phyloP scores from a whole-genome alignment of 129 eudicot species.

The Flaveria brownii region DNA sequence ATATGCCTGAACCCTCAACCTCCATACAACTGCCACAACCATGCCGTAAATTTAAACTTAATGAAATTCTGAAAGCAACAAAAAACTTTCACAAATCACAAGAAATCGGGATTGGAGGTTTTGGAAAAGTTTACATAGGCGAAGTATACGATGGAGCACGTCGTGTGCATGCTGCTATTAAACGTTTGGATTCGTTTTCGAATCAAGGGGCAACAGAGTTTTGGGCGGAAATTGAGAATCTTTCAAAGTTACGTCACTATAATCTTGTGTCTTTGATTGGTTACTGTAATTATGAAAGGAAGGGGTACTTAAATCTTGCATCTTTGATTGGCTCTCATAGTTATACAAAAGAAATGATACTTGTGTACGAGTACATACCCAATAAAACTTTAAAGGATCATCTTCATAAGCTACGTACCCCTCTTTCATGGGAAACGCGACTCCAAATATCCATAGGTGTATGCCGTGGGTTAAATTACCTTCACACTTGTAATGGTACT shows the following conservation, averaged over 20 bases:
- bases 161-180: constrained; percentile 24
- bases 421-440: constrained; percentile 36
- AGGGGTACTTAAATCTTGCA: too few species aligned
- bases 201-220: constrained; percentile 37
- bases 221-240: constrained; percentile 29
- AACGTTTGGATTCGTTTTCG: constrained; percentile 28
- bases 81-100: constrained; percentile 15
- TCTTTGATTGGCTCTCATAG: too few species aligned
- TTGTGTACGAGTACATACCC: constrained; percentile 33
- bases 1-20: neutral
- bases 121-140: constrained; percentile 35
- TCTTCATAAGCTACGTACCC: constrained; percentile 26
- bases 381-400: constrained; percentile 32
- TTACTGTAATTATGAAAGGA: constrained; percentile 20
- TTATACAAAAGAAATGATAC: constrained; percentile 25
- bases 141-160: constrained; percentile 10
- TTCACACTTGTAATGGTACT: constrained; percentile 29
- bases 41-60: constrained; percentile 9
- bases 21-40: constrained; percentile 18
- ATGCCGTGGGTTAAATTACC: constrained; percentile 32
- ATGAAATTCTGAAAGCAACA: constrained; percentile 26
- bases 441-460: constrained; percentile 39
- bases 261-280: constrained; percentile 34
- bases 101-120: constrained; percentile 27
- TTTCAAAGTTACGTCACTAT: constrained; percentile 23